Conservation (phyloP, 169 alveolate genomes). For the Cryptosporidium ubiquitum region DNA sequence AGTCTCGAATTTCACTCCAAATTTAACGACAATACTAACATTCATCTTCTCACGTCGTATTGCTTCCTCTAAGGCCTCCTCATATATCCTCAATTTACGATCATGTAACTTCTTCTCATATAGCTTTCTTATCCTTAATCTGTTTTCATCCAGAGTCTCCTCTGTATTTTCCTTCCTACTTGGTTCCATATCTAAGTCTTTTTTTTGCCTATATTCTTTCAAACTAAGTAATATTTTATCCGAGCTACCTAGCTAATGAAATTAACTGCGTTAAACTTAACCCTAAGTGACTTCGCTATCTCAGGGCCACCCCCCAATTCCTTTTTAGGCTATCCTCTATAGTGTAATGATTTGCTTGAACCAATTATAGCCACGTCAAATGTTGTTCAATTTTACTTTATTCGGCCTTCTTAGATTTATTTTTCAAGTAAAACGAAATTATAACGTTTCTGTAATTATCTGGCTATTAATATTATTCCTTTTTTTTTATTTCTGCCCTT, state of each 20-base stretch:
- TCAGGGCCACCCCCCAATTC: not conserved
- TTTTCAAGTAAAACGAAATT: not conserved
- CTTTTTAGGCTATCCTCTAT: not conserved
- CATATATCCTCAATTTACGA: slow-evolving; percentile 60
- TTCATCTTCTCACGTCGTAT: slow-evolving; percentile 60
- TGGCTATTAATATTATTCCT: not conserved
- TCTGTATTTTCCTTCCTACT: slow-evolving; percentile 29
- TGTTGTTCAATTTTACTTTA: not conserved
- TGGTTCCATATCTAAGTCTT: not conserved
- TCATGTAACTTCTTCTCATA: slow-evolving; percentile 62
- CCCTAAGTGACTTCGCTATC: not conserved
- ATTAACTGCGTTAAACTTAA: not conserved
- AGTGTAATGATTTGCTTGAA: not conserved
- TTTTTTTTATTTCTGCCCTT: not conserved
- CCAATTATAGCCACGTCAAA: not conserved
- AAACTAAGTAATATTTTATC: not conserved
- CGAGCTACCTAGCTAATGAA: not conserved
- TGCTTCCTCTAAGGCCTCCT: slow-evolving; percentile 69
- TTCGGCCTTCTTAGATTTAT: not conserved
- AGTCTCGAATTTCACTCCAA: slow-evolving; percentile 57
- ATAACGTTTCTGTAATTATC: not conserved
- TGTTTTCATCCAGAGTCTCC: slow-evolving; percentile 18
- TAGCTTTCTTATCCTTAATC: slow-evolving; percentile 47
- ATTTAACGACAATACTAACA: not conserved
- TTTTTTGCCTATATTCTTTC: not conserved